Base-by-base conservation (phyloP, 2,329 filamentous ascomycete species). In the Didymella lethalis region DNA sequence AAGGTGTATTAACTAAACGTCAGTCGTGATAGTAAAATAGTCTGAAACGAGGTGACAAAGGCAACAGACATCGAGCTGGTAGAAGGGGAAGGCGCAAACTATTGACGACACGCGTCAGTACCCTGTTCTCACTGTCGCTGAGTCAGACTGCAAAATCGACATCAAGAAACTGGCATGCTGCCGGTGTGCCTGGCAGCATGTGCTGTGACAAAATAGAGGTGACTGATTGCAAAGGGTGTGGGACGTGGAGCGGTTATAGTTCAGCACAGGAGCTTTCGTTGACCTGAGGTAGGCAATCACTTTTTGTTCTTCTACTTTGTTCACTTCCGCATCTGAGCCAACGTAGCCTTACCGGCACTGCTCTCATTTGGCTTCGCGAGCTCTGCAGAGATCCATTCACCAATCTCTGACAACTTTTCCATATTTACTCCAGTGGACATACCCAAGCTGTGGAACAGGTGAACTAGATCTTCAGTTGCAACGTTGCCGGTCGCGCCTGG, bases 401-500 rank as follows among this genome's bases (percentile, higher is more conserved):
- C 77, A 31, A 77, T 70, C 59, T 70, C 70, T 0, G 75, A 59
- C 29, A 79, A 52, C 64, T 67, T 67, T 60, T 76, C 71, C 31
- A 79, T 71, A 62, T 78, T 72, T 1, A 95, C 84, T 0, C 91
- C 91, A 0, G 91, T 93, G 41, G 87, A 81, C 78, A 91, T 87
- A 0, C 92, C 92, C 54, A 93, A 75, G 61, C 86, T 90, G 73
- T 92, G 88, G 73, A 91, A 79, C 61, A 81, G 89, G 72, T 94
- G 92, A 1, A 95, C 88, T 77, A 96, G 78, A 73, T 96, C 90
- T 78, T 96, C 92, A 0, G 91, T 93, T 1, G 90, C 88, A 12
- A 94, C 90, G 73, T 96, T 96, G 1, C 92, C 92, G 40, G 91
- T 95, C 0, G 92, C 92, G 0, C 92, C 92, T 0, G 91, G 92